Evolutionary conservation across 2,329 filamentous ascomycete species (phyloP).

Genomic region (Hypomyces perniciosus): DNA sequence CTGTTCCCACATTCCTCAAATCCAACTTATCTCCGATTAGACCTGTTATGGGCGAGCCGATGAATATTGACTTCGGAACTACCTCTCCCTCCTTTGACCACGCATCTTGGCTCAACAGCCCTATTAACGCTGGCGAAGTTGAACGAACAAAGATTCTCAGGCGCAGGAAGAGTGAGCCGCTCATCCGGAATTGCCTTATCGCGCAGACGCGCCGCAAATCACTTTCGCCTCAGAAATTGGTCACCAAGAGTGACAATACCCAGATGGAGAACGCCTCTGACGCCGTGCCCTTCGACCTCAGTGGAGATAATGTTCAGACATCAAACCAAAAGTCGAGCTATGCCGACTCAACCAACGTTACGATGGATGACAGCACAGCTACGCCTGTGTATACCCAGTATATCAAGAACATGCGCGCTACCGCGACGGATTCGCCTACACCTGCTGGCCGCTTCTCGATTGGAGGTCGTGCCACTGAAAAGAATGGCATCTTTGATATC

Average conservation of each 20-base stretch:
- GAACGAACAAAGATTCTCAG: slow-evolving; percentile 20
- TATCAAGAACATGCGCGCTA: not conserved
- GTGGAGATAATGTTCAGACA: not conserved
- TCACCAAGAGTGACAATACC: not conserved
- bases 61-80: slow-evolving; percentile 23
- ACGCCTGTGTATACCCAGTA: not conserved
- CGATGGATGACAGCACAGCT: not conserved
- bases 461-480: not conserved
- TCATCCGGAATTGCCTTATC: slow-evolving; percentile 22
- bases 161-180: slow-evolving; percentile 31
- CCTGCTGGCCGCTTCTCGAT: not conserved
- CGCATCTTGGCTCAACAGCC: slow-evolving; percentile 23
- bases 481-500: slow-evolving; percentile 25
- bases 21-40: slow-evolving; percentile 4
- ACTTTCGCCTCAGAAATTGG: slow-evolving; percentile 24
- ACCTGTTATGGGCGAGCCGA: not conserved
- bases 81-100: slow-evolving; percentile 24
- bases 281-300: too few species aligned
- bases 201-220: slow-evolving; percentile 22
- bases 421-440: not conserved
- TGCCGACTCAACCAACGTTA: not conserved
- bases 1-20: slow-evolving; percentile 6
- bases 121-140: slow-evolving; percentile 16
- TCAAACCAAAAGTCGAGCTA: not conserved
- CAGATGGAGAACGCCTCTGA: not conserved